Base-by-base conservation (phyloP, 768 basidiomycete species). In the Lactifluus subvellereus region DNA sequence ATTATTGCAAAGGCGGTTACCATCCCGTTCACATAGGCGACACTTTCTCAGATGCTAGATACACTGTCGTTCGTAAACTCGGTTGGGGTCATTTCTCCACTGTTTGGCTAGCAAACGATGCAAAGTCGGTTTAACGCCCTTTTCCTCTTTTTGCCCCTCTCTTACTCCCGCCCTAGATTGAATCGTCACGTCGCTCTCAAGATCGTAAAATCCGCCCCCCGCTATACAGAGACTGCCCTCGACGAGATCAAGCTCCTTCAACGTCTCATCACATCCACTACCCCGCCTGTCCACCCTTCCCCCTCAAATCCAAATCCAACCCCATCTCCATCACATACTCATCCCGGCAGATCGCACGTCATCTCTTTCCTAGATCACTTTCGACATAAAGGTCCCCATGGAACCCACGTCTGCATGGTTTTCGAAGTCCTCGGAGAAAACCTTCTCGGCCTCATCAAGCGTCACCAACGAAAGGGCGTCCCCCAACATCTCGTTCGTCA, bases 241-340 rank as follows among this genome's bases (percentile, higher is more conserved):
- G 97, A 99, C 78, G 97, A 99, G 77, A 98, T 99, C 77, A 98
- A 98, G 73, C 88, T 99, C 2, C 83, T 98, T 20, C 94, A 98
- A 70, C 88, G 95, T 7, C 87, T 98, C 68, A 95, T 96, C 75
- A 90, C 90, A 8, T 91, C 93, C 20, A 79, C 86, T 64, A 77
- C 83, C 0, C 86, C 85, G 0, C 82, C 82, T 27, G 71, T 79
- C 38, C 72, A 75, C 0, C 77, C 82, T 20, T 76, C 82, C 0
- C 71, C 79, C 1, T 72, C 77, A 2, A 81, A 81, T 58, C 83
- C 83, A 1, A 75, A 78, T 54, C 82, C 85, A 0, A 67, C 79
- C 0, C 75, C 79, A 0, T 82, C 80, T 1, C 85, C 84, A 9
- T 79, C 87, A 1, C 84, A 83, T 54, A 84, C 87, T 0, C 94